Evolutionary conservation across 805 yeast species (phyloP).

Genomic region (Myxozyma neglecta): DNA sequence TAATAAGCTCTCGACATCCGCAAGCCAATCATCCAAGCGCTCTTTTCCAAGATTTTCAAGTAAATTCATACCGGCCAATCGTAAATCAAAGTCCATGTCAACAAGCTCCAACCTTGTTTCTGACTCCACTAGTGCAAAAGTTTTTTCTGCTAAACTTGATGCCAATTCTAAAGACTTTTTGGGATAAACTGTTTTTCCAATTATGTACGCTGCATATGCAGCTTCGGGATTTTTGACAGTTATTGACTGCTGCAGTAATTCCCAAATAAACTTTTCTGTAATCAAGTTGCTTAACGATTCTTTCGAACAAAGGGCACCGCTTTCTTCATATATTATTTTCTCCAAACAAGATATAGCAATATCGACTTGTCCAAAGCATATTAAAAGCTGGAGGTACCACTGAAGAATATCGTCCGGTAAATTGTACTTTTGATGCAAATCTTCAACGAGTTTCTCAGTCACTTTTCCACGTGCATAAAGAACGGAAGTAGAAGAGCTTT

Average conservation of each 20-base stretch:
- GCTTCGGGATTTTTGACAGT: neutral
- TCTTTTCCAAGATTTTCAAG: neutral
- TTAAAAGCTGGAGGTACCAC: slow-evolving; percentile 11
- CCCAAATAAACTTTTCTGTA: neutral
- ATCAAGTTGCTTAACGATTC: neutral
- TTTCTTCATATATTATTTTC: neutral
- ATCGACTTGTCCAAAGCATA: slow-evolving; percentile 5
- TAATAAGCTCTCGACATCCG: neutral
- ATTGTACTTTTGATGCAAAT: neutral
- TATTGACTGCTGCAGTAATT: neutral
- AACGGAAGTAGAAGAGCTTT: neutral
- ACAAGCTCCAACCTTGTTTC: neutral
- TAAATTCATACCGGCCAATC: neutral
- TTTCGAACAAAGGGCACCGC: neutral
- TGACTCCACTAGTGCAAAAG: neutral
- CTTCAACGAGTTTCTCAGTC: neutral
- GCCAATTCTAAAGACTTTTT: neutral
- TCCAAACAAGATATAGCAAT: slow-evolving; percentile 2
- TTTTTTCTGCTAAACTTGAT: neutral
- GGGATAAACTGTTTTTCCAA: neutral
- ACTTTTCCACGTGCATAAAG: neutral
- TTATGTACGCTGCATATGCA: neutral
- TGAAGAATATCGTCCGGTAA: slow-evolving; percentile 1
- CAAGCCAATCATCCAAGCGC: neutral
- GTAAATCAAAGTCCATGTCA: neutral